Conservation (phyloP, 345 rosid genomes). For the Ailanthus altissimus region DNA sequence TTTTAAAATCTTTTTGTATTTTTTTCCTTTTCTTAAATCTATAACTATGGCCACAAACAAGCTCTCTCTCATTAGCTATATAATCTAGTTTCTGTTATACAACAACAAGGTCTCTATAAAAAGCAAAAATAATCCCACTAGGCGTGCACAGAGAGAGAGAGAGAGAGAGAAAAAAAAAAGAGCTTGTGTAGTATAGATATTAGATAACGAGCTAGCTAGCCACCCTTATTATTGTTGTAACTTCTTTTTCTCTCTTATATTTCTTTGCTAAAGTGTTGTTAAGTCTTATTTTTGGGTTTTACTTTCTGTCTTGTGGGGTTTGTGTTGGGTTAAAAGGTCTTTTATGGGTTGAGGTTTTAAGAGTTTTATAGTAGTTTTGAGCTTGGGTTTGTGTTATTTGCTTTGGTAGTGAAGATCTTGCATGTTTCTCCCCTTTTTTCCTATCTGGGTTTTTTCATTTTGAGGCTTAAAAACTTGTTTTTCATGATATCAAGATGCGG, state of each 20-base stretch:
- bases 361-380: background rate
- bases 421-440: conserved; percentile 6
- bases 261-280: conserved; percentile 15
- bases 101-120: background rate
- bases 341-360: conserved; percentile 6
- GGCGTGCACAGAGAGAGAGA: conserved; percentile 37
- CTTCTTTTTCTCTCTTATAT: conserved; percentile 9
- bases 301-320: conserved; percentile 17
- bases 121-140: conserved; percentile 34
- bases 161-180: background rate
- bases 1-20: conserved; percentile 1
- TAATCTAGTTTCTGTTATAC: background rate
- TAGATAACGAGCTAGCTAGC: conserved; percentile 14
- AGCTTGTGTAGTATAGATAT: background rate
- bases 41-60: background rate
- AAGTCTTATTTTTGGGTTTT: background rate
- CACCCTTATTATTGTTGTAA: conserved; percentile 12
- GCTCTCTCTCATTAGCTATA: background rate
- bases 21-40: background rate
- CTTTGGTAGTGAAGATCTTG: conserved; percentile 18
- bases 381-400: background rate
- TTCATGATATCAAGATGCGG: conserved; percentile 34
- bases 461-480: background rate
- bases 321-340: conserved; percentile 24
- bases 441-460: conserved; percentile 16